These are phyloP conservation scores for Prototheca wickerhamii DNA, from an alignment of 163 green algal species.

Conservation along the genomic window DNA sequence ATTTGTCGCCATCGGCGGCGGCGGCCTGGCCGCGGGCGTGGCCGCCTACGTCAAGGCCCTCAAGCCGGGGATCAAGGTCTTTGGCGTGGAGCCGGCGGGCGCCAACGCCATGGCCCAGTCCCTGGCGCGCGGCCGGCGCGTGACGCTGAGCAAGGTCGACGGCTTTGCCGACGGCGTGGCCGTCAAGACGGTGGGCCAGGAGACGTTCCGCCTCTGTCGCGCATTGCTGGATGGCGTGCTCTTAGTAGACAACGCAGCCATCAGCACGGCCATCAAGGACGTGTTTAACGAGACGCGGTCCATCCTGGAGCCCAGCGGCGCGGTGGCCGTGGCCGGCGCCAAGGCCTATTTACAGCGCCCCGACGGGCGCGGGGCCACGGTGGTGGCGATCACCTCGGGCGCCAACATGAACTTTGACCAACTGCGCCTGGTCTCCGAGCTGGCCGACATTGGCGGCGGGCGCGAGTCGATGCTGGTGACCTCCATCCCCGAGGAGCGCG, in stretches of 20 bases:
- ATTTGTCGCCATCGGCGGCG: constrained; percentile 83
- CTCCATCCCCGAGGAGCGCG: constrained; percentile 71
- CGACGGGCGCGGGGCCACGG: constrained; percentile 6
- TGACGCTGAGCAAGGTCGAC: constrained; percentile 75
- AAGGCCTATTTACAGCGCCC: constrained; percentile 71
- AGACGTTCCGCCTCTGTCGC: constrained; percentile 86
- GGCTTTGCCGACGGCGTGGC: constrained; percentile 74
- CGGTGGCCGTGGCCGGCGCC: constrained; percentile 81
- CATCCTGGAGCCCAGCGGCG: constrained; percentile 91
- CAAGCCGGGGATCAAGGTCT: constrained; percentile 74
- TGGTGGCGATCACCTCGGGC: constrained; percentile 79
- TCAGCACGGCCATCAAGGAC: constrained; percentile 80
- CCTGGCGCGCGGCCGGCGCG: constrained; percentile 56
- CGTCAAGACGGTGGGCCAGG: constrained; percentile 56
- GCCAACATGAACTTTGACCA: constrained; percentile 99
- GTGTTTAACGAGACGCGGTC: constrained; percentile 80
- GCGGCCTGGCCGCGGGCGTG: constrained; percentile 88
- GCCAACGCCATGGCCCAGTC: constrained; percentile 88
- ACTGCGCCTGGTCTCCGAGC: constrained; percentile 77
- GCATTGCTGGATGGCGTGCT: constrained; percentile 83
- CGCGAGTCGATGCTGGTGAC: constrained; percentile 75
- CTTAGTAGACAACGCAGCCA: constrained; percentile 77
- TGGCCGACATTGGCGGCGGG: constrained; percentile 76
- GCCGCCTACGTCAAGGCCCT: constrained; percentile 82
- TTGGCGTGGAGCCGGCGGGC: constrained; percentile 85